Evolutionary conservation across 2,329 filamentous ascomycete species (phyloP).

Genomic region (Calonectria ilicicola): DNA sequence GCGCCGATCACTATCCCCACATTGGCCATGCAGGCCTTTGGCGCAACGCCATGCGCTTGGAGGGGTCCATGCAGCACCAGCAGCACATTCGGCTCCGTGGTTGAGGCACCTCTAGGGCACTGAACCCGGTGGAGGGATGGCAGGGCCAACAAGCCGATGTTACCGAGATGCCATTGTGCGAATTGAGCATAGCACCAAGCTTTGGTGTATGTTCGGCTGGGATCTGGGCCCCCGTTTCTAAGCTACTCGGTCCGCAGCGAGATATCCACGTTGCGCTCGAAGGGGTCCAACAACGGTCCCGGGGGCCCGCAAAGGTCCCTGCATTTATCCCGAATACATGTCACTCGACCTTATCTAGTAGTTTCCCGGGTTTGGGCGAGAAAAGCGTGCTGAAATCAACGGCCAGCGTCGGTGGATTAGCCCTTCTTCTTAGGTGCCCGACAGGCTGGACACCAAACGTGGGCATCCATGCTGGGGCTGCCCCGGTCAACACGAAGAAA

Average conservation of each 20-base stretch:
- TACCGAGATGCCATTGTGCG: conserved; percentile 15
- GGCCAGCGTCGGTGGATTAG: background rate
- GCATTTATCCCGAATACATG: background rate
- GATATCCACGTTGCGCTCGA: background rate
- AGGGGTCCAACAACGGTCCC: conserved; percentile 5
- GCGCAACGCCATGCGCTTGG: conserved; percentile 14
- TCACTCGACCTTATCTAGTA: conserved; percentile 9
- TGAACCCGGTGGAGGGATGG: conserved; percentile 1
- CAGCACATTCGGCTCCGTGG: conserved; percentile 13
- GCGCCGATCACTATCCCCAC: conserved; percentile 17
- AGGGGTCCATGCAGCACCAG: background rate
- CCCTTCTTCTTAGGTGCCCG: background rate
- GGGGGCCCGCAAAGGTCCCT: background rate
- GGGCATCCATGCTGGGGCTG: background rate
- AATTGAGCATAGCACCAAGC: conserved; percentile 1
- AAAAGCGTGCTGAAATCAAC: background rate
- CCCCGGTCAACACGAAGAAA: background rate
- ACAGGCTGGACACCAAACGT: background rate
- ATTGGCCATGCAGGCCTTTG: conserved; percentile 9
- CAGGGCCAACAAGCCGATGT: conserved; percentile 10
- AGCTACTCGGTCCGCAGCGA: conserved; percentile 7
- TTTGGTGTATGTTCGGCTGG: background rate
- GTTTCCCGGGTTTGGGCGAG: background rate
- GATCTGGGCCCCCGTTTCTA: conserved; percentile 1
- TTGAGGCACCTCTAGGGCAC: background rate